Conservation (phyloP, 306 rosid species). For the Fragaria iinumae region DNA sequence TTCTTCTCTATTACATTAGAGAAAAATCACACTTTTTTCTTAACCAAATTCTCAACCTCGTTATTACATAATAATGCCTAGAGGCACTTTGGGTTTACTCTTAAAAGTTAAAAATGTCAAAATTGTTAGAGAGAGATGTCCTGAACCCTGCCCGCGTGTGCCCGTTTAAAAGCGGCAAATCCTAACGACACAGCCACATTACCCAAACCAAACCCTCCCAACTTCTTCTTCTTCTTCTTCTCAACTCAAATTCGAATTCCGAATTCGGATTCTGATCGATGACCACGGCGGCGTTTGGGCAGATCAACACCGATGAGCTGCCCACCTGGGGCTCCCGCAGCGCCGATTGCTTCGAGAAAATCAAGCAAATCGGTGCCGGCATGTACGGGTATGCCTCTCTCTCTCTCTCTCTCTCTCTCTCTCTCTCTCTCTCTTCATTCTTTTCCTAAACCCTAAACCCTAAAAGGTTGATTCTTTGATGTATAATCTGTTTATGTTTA, state of each 20-base stretch:
- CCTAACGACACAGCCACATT: not conserved
- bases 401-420: not conserved
- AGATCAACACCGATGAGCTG: slow-evolving; percentile 18
- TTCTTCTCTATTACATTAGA: too few species aligned
- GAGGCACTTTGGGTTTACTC: too few species aligned
- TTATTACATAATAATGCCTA: too few species aligned
- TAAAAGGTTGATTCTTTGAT: not conserved
- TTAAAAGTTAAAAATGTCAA: too few species aligned
- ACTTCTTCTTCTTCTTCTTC: too few species aligned
- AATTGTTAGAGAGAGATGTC: too few species aligned
- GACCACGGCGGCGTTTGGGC: slow-evolving; percentile 20
- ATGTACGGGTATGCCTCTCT: slow-evolving; percentile 19
- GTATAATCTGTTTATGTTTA: not conserved
- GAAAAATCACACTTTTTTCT: too few species aligned
- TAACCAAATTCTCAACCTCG: too few species aligned
- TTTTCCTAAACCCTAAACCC: not conserved
- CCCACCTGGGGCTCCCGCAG: slow-evolving; percentile 24
- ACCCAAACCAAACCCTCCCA: not conserved
- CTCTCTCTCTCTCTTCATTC: not conserved
- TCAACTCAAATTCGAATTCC: too few species aligned
- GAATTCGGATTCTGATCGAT: not conserved
- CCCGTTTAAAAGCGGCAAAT: too few species aligned
- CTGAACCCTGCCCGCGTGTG: too few species aligned
- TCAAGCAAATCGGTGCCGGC: slow-evolving; percentile 27
- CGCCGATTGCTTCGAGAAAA: slow-evolving; percentile 25